Conservation (phyloP, 257 asterid species). For the Salvia rosmarinus region DNA sequence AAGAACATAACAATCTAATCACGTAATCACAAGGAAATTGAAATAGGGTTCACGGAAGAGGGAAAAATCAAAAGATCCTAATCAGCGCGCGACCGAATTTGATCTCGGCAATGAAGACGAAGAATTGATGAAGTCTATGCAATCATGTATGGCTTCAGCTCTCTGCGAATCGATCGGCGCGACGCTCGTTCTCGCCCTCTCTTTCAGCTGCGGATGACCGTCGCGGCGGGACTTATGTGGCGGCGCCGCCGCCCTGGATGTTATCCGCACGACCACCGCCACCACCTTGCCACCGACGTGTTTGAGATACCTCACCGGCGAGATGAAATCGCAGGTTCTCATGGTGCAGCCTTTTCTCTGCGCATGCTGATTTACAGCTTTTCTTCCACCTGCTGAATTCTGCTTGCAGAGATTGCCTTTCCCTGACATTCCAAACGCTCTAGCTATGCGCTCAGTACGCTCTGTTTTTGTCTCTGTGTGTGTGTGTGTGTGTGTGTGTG, state of each 20-base stretch:
- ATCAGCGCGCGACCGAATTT: constrained; percentile 39
- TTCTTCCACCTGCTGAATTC: constrained; percentile 3
- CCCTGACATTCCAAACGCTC: constrained; percentile 28
- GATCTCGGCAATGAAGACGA: constrained; percentile 58
- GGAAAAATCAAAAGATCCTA: neutral
- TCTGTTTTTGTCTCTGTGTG: neutral
- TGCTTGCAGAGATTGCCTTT: constrained; percentile 21
- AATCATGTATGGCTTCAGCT: constrained; percentile 61
- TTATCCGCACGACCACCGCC: constrained; percentile 31
- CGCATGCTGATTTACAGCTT: constrained; percentile 7
- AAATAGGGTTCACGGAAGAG: constrained; percentile 18
- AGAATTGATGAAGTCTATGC: constrained; percentile 59
- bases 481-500: too few relatives aligned
- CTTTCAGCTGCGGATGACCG: constrained; percentile 21
- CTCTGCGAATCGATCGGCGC: constrained; percentile 54
- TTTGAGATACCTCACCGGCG: constrained; percentile 45
- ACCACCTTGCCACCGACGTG: constrained; percentile 39
- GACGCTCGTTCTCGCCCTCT: constrained; percentile 35
- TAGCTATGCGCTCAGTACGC: neutral
- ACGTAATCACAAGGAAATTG: neutral
- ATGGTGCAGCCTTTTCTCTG: constrained; percentile 38
- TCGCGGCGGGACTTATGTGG: neutral
- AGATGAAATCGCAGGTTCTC: constrained; percentile 37
- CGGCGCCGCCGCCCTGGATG: constrained; percentile 11
- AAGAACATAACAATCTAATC: neutral